Evolutionary conservation across 2,329 filamentous ascomycete species (phyloP), one percentile per base, ranked within the genome.

Genomic region (Ampelomyces quisqualis): DNA sequence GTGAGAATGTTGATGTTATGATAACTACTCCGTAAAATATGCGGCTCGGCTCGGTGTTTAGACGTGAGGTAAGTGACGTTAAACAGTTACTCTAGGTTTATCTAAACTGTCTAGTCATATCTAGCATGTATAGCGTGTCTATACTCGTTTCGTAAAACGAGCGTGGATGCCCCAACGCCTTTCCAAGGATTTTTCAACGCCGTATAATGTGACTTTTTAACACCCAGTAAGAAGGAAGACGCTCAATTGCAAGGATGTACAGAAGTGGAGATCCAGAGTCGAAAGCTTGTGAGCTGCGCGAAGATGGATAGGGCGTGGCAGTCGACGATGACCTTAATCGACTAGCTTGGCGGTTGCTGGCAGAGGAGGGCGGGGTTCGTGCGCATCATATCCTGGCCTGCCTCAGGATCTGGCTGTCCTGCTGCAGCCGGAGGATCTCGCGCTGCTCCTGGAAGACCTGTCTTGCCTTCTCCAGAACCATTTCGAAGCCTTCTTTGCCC

Each of bases 401-500:
- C 32, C 57, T 45, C 37, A 65, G 40, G 17, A 65, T 67, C 49
- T 51, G 45, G 39, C 53, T 59, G 13, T 62, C 57, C 43, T 68
- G 53, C 58, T 79, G 76, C 47, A 70, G 54, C 29, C 48, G 64
- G 43, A 76, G 67, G 40, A 80, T 77, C 65, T 88, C 85, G 68
- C 83, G 81, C 73, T 97, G 89, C 76, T 96, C 88, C 41, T 88
- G 85, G 63, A 96, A 97, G 1, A 90, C 90, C 63, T 88, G 81
- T 54, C 91, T 77, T 70, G 89, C 95, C 84, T 95, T 95, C 65
- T 89, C 88, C 21, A 98, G 78, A 7, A 98, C 93, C 49, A 85
- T 82, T 75, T 98, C 93, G 65, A 98, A 98, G 2, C 93, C 93
- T 70, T 97, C 90, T 51, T 86, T 84, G 51, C 93, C 93, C 72